These are phyloP conservation scores for Penicillium maclennaniae DNA, from an alignment of 495 filamentous ascomycete species.

Conservation along the genomic window DNA sequence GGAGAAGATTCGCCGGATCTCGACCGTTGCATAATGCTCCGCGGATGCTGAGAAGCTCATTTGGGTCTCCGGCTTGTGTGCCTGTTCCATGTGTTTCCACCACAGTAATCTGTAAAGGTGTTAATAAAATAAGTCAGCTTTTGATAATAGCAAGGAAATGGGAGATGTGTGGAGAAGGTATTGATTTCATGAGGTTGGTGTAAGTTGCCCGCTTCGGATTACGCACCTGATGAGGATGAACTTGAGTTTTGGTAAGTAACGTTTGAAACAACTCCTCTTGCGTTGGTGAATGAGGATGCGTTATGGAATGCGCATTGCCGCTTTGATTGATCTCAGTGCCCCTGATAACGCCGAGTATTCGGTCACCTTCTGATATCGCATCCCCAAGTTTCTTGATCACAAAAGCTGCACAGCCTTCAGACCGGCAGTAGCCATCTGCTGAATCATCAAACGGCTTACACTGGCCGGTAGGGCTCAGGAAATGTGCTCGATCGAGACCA, in stretches of 20 bases:
- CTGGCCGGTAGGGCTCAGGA: conserved; percentile 23
- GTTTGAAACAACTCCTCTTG: conserved; percentile 26
- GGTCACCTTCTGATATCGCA: conserved; percentile 55
- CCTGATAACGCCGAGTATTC: conserved; percentile 55
- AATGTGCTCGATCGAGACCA: conserved; percentile 20
- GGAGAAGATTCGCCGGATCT: conserved; percentile 10
- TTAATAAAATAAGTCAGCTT: too few species aligned
- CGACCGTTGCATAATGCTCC: conserved; percentile 21
- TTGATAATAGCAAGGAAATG: too few species aligned
- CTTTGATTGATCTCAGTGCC: conserved; percentile 26
- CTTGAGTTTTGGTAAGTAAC: too few species aligned
- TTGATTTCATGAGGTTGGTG: too few species aligned
- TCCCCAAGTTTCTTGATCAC: conserved; percentile 39
- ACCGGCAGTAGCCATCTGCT: conserved; percentile 67
- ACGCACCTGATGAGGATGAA: too few species aligned
- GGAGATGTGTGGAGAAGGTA: too few species aligned
- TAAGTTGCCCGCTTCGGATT: too few species aligned
- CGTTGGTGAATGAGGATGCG: conserved; percentile 33
- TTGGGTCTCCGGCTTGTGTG: conserved; percentile 33
- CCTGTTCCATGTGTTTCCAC: conserved; percentile 41
- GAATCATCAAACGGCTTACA: conserved; percentile 64
- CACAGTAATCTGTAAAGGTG: conserved; percentile 10
- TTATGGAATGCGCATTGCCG: conserved; percentile 25
- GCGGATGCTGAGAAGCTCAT: conserved; percentile 25
- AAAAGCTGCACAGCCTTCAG: conserved; percentile 58